Percentiles rank a stretch among this genome's conserved stretches.
These are phyloP conservation scores for Dictyostelium intermedium DNA, from an alignment of 78 protist species.

Conservation along the genomic window DNA sequence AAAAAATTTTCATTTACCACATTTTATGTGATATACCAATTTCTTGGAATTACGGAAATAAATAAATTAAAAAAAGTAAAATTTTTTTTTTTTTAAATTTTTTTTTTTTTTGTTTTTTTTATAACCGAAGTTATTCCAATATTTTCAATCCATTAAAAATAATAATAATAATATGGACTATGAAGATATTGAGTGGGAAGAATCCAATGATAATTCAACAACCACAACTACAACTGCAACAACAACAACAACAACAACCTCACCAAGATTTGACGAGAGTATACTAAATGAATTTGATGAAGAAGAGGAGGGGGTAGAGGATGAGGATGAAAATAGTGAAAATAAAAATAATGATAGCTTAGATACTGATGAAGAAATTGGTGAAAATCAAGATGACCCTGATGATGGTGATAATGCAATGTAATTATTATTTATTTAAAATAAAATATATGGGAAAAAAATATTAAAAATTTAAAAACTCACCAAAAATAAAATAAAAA, in stretches of 20 bases:
- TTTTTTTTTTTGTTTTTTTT: too few species aligned
- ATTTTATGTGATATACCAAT: too few species aligned
- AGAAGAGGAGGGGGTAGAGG: conserved; percentile 15
- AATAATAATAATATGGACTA: background rate
- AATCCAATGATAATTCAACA: background rate
- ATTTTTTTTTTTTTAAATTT: background rate
- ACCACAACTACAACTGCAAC: background rate
- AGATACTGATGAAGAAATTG: background rate
- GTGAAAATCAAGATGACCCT: conserved; percentile 1
- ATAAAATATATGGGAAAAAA: background rate
- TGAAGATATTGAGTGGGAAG: conserved; percentile 50
- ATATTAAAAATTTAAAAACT: background rate
- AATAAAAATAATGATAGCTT: background rate
- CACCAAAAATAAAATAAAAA: too few species aligned
- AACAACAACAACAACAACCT: background rate
- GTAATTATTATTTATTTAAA: background rate
- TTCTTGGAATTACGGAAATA: too few species aligned
- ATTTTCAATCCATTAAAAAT: too few species aligned
- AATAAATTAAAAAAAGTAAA: too few species aligned
- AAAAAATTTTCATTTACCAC: too few species aligned
- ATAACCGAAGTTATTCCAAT: background rate
- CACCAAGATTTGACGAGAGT: background rate
- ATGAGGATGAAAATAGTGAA: background rate
- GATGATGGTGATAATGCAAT: conserved; percentile 7
- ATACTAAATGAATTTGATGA: background rate